Percentiles rank a stretch among this genome's conserved stretches.
phyloP scores from a whole-genome alignment of 805 yeast genomes.

The Schwanniomyces sp. region DNA sequence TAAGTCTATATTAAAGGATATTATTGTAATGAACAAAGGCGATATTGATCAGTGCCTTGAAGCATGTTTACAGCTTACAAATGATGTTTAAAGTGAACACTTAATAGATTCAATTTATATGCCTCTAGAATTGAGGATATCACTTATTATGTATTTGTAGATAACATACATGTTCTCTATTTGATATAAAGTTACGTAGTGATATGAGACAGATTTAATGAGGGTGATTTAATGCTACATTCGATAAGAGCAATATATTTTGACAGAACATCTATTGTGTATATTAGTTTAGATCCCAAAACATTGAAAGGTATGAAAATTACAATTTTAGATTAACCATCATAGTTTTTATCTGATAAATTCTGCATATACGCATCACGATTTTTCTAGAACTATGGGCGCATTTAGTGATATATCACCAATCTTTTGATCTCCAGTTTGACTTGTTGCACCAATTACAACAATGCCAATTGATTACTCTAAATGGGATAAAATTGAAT shows the following conservation, averaged over 20 bases:
- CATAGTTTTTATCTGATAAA: background rate
- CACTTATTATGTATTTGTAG: too few species aligned
- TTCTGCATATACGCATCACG: background rate
- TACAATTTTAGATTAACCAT: too few species aligned
- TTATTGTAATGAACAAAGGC: conserved; percentile 63
- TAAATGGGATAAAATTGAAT: conserved; percentile 95
- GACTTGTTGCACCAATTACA: background rate
- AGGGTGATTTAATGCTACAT: too few species aligned
- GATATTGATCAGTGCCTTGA: conserved; percentile 75
- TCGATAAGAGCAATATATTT: too few species aligned
- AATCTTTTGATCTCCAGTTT: background rate
- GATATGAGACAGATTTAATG: too few species aligned
- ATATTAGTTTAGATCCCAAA: too few species aligned
- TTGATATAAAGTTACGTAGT: too few species aligned
- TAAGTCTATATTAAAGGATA: conserved; percentile 64
- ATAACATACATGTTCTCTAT: too few species aligned
- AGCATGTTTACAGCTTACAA: conserved; percentile 41
- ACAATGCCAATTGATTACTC: conserved; percentile 88
- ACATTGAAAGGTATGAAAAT: too few species aligned
- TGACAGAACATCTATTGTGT: too few species aligned
- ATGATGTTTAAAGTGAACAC: conserved; percentile 5
- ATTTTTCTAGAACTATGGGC: background rate
- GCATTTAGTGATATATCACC: background rate
- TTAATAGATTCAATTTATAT: background rate
- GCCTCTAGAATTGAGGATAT: background rate